phyloP scores from a whole-genome alignment of 2,329 filamentous ascomycete species.

The Talaromyces albobiverticillius region DNA sequence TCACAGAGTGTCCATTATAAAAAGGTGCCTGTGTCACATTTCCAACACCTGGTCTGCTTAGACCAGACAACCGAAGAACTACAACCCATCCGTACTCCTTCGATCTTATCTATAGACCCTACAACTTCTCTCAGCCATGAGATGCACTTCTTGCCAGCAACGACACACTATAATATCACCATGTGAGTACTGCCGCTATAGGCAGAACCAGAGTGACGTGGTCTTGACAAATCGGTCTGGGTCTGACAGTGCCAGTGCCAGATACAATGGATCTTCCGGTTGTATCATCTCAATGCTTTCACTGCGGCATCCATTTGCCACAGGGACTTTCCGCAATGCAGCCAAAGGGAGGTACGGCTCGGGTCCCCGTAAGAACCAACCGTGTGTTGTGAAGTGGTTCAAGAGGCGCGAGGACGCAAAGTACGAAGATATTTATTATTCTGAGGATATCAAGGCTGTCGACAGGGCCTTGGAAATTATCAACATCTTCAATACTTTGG shows the following conservation, averaged over 20 bases:
- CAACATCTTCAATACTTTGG: background rate
- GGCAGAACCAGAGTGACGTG: too few species aligned
- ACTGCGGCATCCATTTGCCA: background rate
- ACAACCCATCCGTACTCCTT: background rate
- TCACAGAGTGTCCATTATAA: too few species aligned
- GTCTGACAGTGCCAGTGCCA: too few species aligned
- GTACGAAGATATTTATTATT: background rate
- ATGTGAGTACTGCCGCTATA: background rate
- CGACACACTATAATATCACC: too few species aligned
- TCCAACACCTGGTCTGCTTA: too few species aligned
- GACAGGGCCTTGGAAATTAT: background rate
- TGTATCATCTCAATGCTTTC: too few species aligned
- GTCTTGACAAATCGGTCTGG: too few species aligned
- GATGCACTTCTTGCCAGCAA: background rate
- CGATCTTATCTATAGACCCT: background rate
- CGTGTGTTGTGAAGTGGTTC: conserved; percentile 2
- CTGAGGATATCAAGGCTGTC: background rate
- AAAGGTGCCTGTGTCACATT: too few species aligned
- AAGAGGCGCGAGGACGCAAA: background rate
- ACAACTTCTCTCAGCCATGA: background rate
- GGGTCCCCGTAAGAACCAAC: background rate
- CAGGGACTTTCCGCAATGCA: background rate
- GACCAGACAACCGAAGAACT: too few species aligned
- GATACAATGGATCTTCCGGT: background rate
- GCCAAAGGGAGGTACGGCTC: background rate